Evolutionary conservation across 2,329 filamentous ascomycete genomes (phyloP), one percentile per base, ranked within the genome.

Genomic region (Diaporthe australafricana): DNA sequence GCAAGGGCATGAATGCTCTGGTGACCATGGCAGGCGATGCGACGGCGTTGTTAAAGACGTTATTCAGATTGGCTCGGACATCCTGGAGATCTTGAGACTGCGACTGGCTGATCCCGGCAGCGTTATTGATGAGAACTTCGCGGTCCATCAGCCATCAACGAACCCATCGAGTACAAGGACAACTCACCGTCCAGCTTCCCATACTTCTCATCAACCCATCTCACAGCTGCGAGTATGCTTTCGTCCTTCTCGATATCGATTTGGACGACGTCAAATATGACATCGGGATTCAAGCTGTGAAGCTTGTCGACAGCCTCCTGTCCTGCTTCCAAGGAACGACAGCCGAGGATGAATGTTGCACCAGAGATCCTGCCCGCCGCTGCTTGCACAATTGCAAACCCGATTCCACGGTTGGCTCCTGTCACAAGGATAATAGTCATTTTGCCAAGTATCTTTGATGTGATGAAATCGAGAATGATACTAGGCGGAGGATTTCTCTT

Each of bases 321-420:
- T 17, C 80, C 79, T 1, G 75, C 72, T 11, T 75, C 60, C 3
- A 73, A 4, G 25, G 73, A 62, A 42, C 80, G 77, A 38, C 77
- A 77, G n/a, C 74, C 77, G 5, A 83, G 75, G 25, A 83, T 76
- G 32, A 80, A 79, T 6, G 74, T 77, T 25, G 75, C 70, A 1
- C 72, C 66, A 1, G 77, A 75, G 1, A 78, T 63, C 14, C 77
- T 76, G 27, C 70, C 50, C 3, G 75, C 77, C 6, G 80, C 75
- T 22, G 81, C 73, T 73, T 79, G 73, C 35, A 79, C 73, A 22
- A 81, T 79, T 48, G 76, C 78, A 57, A 79, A 77, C 1, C 81
- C 81, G 16, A 83, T 78, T 9, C 80, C 80, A 57, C 78, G 75
- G 72, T 79, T 81, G 20, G 77, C 77, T 22, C 81, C 81, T 5